Percentiles rank a stretch among this genome's conserved stretches.
Evolutionary conservation across 1,139 yeast genomes (phyloP).

Genomic region (Groenewaldozyma sp.): DNA sequence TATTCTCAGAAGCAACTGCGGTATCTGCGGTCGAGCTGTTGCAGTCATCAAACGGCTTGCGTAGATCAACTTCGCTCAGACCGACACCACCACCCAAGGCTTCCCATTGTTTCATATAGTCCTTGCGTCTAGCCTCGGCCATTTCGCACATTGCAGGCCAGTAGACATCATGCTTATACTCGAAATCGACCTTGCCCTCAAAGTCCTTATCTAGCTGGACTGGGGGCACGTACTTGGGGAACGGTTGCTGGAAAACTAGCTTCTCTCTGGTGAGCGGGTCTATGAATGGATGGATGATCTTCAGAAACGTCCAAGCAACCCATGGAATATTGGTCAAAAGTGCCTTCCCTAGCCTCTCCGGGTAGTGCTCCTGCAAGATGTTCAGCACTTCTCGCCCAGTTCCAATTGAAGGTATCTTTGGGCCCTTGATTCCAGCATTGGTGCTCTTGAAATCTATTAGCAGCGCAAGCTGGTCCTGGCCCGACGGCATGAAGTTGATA

Average conservation of each 20-base stretch:
- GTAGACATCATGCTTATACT: constrained; percentile 65
- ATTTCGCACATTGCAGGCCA: constrained; percentile 66
- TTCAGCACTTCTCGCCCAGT: constrained; percentile 75
- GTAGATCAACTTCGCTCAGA: constrained; percentile 69
- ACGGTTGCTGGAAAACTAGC: constrained; percentile 82
- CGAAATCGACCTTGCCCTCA: constrained; percentile 78
- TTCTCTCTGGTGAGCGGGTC: constrained; percentile 93
- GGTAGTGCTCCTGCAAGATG: constrained; percentile 89
- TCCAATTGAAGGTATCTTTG: constrained; percentile 75
- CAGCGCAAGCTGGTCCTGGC: constrained; percentile 85
- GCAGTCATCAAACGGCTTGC: constrained; percentile 25
- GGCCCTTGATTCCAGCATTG: constrained; percentile 41
- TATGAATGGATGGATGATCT: constrained; percentile 84
- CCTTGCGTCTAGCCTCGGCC: constrained; percentile 45
- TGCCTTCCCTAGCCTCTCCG: constrained; percentile 90
- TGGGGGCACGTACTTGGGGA: constrained; percentile 67
- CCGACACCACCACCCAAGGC: constrained; percentile 67
- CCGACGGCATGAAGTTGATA: constrained; percentile 89
- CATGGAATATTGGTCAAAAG: constrained; percentile 86
- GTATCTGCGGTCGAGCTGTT: neutral
- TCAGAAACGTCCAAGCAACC: constrained; percentile 83
- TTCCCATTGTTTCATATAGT: constrained; percentile 54
- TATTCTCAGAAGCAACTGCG: neutral
- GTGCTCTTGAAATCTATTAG: constrained; percentile 81
- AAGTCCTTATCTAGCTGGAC: constrained; percentile 77